These are phyloP conservation scores for Samsoniella hepiali DNA, from an alignment of 2,329 filamentous ascomycete species.

Conservation along the genomic window DNA sequence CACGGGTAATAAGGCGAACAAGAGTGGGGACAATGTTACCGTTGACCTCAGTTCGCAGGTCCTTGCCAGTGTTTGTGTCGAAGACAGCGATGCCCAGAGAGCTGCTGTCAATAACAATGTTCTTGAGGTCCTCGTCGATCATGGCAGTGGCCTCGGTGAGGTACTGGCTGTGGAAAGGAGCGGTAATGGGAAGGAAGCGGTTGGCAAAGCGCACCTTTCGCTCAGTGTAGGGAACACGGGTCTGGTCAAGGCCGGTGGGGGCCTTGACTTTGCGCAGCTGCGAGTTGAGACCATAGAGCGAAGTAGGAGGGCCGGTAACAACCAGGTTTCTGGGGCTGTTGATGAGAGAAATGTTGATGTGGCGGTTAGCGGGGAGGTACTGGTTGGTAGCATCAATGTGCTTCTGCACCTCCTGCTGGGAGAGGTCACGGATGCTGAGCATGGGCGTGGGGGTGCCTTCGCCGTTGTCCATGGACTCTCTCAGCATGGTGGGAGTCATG, in stretches of 20 bases:
- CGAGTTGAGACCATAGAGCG: conserved; percentile 91
- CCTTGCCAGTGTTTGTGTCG: conserved; percentile 84
- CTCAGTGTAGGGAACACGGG: conserved; percentile 87
- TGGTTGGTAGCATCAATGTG: conserved; percentile 97
- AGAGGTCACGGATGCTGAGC: conserved; percentile 93
- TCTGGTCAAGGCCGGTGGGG: conserved; percentile 94
- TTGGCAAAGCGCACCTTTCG: conserved; percentile 96
- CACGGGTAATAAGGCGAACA: conserved; percentile 88
- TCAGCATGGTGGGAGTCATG: conserved; percentile 82
- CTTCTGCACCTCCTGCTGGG: conserved; percentile 83
- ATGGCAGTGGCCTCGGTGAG: conserved; percentile 75
- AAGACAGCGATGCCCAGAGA: conserved; percentile 81
- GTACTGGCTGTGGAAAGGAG: conserved; percentile 97
- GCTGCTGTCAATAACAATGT: conserved; percentile 70
- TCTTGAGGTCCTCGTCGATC: conserved; percentile 83
- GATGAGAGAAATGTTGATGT: conserved; percentile 91
- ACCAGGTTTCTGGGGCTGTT: conserved; percentile 98
- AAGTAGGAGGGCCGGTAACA: conserved; percentile 92
- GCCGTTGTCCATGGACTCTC: conserved; percentile 89
- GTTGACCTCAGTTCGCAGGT: conserved; percentile 67
- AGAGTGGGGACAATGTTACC: conserved; percentile 83
- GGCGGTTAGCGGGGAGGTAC: conserved; percentile 86
- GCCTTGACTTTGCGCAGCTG: conserved; percentile 96
- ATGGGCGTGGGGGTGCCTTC: conserved; percentile 96
- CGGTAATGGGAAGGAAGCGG: conserved; percentile 94